Base-by-base conservation (phyloP, 257 asterid species). In the Capsicum pubescens region DNA sequence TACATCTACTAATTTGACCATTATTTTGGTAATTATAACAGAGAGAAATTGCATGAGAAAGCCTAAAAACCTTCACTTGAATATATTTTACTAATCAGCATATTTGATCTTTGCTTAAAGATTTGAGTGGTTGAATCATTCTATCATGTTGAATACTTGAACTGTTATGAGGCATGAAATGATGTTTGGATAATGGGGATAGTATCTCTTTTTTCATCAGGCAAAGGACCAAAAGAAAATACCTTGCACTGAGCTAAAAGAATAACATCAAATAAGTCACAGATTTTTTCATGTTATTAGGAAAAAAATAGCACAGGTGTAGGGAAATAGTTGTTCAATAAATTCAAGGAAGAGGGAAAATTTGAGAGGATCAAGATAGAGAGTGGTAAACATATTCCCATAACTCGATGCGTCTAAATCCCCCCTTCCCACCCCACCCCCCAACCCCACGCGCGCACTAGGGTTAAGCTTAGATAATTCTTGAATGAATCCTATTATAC, bases 121-220 rank as follows among this genome's bases (percentile, higher is more conserved):
- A 42, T 70, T n/a, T 36, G 39, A 42, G 78, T 44, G 78, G 26
- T 42, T 70, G 56, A 70, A 42, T 19, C 57, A 50, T 71, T 71
- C 57, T 71, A 48, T 50, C 57, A 44, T 71, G 54, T 71, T 71
- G 79, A 71, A 71, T 71, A 71, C 36, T 71, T 56, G 79, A 71
- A 44, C n/a, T 35, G 72, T 66, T 66, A 32, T n/a, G 57, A 44
- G 39, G 79, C 57, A 71, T 44, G 79, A 44, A 71, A 71, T 44
- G 54, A 71, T 6, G 36, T 71, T 44, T 9, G 14, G 79, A 71
- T 36, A 71, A 1, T 44, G 79, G 0, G 79, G 79, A 71, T 71
- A 44, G 36, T 71, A 10, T 71, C 79, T 71, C 57, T 21, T 44
- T 71, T 70, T 44, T 9, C 32, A 19, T 71, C 26, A 44, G 57